phyloP scores from a whole-genome alignment of 2,329 filamentous ascomycete species.

The Capronia americana region DNA sequence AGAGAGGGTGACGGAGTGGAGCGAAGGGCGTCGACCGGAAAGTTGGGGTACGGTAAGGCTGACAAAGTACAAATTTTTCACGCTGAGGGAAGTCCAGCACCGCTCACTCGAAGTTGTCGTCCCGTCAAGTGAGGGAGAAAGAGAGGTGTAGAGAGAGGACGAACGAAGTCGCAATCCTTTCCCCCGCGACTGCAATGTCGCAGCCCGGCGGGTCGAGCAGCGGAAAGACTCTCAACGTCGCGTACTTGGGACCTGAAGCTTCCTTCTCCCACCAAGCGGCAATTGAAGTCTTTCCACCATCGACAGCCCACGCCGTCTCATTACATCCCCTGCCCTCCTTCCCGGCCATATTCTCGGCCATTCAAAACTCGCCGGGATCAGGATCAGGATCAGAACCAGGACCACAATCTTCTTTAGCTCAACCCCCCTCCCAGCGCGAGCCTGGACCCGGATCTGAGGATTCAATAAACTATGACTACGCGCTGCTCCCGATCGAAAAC shows the following conservation, averaged over 20 bases:
- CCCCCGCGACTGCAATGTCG: not conserved
- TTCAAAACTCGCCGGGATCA: conserved; percentile 58
- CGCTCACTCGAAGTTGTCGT: too few relatives aligned
- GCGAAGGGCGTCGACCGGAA: not conserved
- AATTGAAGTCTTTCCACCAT: conserved; percentile 30
- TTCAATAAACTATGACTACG: conserved; percentile 60
- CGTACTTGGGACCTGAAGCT: conserved; percentile 68
- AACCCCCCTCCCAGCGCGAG: not conserved
- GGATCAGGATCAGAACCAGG: conserved; percentile 29
- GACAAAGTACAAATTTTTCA: not conserved
- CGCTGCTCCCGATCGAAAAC: conserved; percentile 95
- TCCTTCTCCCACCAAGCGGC: conserved; percentile 74
- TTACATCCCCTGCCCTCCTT: conserved; percentile 33
- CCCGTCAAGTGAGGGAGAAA: not conserved
- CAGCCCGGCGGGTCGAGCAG: not conserved
- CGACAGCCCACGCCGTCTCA: conserved; percentile 1
- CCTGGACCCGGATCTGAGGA: not conserved
- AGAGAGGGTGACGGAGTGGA: not conserved
- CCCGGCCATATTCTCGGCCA: conserved; percentile 53
- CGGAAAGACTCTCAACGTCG: conserved; percentile 38
- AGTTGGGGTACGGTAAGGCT: not conserved
- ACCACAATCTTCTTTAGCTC: not conserved
- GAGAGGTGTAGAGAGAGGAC: not conserved
- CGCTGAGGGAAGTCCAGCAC: not conserved
- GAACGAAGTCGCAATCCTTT: not conserved